Evolutionary conservation across 1,284 basidiomycete species (phyloP).

Genomic region (Cutaneotrichosporon sp.): DNA sequence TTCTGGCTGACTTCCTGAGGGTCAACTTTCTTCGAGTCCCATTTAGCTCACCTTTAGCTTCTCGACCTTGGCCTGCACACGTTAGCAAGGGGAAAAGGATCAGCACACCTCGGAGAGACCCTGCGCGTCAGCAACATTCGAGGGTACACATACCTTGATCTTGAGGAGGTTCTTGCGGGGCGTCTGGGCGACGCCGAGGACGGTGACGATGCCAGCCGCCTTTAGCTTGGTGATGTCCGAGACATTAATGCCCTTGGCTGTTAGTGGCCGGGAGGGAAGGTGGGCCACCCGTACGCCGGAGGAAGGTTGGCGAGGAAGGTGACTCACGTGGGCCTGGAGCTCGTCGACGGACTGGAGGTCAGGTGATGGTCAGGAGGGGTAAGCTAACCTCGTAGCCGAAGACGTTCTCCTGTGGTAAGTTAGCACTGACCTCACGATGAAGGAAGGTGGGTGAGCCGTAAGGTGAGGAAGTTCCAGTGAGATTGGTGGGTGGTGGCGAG

Average conservation of each 20-base stretch:
- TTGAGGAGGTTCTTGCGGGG: constrained; percentile 82
- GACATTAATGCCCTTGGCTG: constrained; percentile 81
- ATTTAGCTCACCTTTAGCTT: constrained; percentile 74
- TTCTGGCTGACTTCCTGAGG: constrained; percentile 79
- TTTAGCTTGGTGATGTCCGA: constrained; percentile 93
- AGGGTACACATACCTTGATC: constrained; percentile 68
- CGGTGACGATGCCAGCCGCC: constrained; percentile 58
- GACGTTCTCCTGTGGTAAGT: constrained; percentile 14
- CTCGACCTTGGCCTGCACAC: constrained; percentile 76
- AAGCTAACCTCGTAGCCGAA: constrained; percentile 28
- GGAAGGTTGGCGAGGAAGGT: background rate
- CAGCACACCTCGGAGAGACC: constrained; percentile 44
- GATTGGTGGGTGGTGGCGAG: background rate
- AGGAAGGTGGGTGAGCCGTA: too few species aligned
- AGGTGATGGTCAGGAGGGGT: background rate
- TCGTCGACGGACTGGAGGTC: constrained; percentile 72
- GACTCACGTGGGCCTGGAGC: constrained; percentile 78
- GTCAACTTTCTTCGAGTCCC: background rate
- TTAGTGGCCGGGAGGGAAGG: background rate
- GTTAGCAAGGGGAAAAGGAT: background rate
- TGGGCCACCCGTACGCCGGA: background rate
- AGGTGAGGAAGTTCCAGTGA: background rate
- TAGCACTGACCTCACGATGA: too few species aligned
- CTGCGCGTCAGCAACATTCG: constrained; percentile 21
- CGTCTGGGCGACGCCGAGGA: constrained; percentile 62